Percentiles rank a stretch among this genome's conserved stretches.
Conservation (phyloP, 2,329 filamentous ascomycete species). For the Westerdykella sp. region DNA sequence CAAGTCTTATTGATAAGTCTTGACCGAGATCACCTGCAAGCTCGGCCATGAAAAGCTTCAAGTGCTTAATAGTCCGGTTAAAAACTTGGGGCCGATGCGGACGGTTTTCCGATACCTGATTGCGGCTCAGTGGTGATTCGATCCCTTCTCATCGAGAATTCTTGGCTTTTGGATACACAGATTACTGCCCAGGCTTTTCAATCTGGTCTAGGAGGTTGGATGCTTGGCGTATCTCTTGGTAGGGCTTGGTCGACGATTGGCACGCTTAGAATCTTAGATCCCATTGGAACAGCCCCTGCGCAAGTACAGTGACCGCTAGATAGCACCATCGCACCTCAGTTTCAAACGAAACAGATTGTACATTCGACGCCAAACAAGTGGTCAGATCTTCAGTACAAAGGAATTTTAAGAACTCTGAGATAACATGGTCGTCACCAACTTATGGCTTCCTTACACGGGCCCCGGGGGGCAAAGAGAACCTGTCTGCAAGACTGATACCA, state of each 20-base stretch:
- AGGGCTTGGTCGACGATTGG: slow-evolving; percentile 6
- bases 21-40: no score
- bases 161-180: slow-evolving; percentile 9
- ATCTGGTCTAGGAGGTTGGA: slow-evolving; percentile 10
- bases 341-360: background rate
- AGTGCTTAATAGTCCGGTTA: slow-evolving; percentile 20
- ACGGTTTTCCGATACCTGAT: slow-evolving; percentile 14
- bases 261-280: no score
- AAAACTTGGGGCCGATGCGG: slow-evolving; percentile 15
- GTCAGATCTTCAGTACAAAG: background rate
- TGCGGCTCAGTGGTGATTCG: background rate
- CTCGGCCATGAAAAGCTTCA: slow-evolving; percentile 1
- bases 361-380: background rate
- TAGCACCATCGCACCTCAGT: background rate
- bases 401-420: no score
- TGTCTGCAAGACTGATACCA: no score
- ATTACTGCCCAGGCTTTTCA: slow-evolving; percentile 9
- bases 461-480: no score
- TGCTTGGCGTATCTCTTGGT: slow-evolving; percentile 10
- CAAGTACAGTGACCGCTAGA: no score
- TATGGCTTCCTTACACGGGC: no score
- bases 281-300: no score
- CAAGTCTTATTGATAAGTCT: no score
- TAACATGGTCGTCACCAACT: no score
- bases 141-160: background rate